Conservation (phyloP, 2,329 filamentous ascomycete species). For the Davidsoniella neocaledoniae region DNA sequence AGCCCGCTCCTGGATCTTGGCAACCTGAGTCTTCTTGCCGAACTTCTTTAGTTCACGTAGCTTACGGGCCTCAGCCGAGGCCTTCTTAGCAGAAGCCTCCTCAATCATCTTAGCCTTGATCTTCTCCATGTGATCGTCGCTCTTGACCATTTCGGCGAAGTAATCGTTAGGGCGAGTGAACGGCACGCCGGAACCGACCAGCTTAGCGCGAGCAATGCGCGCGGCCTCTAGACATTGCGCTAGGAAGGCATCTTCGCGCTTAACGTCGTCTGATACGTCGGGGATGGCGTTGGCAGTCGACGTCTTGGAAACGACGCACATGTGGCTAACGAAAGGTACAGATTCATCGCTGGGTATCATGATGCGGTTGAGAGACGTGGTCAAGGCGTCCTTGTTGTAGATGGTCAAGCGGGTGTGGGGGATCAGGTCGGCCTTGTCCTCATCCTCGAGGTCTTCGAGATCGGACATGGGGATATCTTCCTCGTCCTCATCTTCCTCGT, state of each 20-base stretch:
- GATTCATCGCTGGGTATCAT: conserved; percentile 44
- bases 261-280: conserved; percentile 80
- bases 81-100: conserved; percentile 83
- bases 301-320: conserved; percentile 52
- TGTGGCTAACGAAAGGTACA: conserved; percentile 69
- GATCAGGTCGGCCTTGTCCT: conserved; percentile 72
- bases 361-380: conserved; percentile 64
- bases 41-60: conserved; percentile 97
- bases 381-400: conserved; percentile 85
- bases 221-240: conserved; percentile 72
- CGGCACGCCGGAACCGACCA: conserved; percentile 66
- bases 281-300: conserved; percentile 50
- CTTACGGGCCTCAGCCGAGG: conserved; percentile 75
- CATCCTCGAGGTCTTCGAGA: conserved; percentile 58
- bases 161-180: conserved; percentile 88
- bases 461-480: conserved; percentile 85
- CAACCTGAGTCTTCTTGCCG: conserved; percentile 93
- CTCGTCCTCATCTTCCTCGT: conserved; percentile 56
- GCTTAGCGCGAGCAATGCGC: conserved; percentile 49
- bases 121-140: conserved; percentile 94
- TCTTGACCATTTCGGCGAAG: conserved; percentile 98
- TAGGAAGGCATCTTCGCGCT: conserved; percentile 86
- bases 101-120: conserved; percentile 88
- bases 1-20: conserved; percentile 83
- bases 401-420: conserved; percentile 89